A percentile compares a stretch with the other conserved stretches of the same genome.
These are phyloP conservation scores for Cutaneotrichosporon cutaneum DNA, from an alignment of 1,284 basidiomycete species.

Conservation along the genomic window DNA sequence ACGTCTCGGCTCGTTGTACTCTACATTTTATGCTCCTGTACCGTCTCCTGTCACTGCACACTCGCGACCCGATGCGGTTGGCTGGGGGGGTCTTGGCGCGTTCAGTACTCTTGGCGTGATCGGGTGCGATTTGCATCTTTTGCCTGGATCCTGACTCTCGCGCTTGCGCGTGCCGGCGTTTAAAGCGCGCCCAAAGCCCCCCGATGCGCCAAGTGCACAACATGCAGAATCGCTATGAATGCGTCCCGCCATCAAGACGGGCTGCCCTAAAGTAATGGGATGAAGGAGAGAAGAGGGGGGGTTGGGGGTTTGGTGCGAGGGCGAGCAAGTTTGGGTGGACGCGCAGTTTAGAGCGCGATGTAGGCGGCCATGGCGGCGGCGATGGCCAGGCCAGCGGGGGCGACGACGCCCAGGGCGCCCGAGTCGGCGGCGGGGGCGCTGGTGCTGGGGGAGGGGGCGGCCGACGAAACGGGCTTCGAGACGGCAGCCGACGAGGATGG, in stretches of 20 bases:
- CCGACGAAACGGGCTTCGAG: slow-evolving; percentile 7
- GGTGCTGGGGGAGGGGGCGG: slow-evolving; percentile 17
- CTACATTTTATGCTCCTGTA: neutral
- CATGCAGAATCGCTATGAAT: slow-evolving; percentile 7
- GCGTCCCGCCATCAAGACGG: slow-evolving; percentile 2
- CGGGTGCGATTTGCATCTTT: too few relatives aligned
- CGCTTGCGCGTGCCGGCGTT: too few relatives aligned
- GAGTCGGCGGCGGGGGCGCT: slow-evolving; percentile 17
- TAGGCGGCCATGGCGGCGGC: slow-evolving; percentile 30
- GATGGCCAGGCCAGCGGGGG: slow-evolving; percentile 27
- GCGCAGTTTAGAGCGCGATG: slow-evolving; percentile 28
- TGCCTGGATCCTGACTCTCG: too few relatives aligned
- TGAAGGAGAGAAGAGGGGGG: neutral
- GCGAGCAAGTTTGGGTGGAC: too few relatives aligned
- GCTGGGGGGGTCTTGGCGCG: too few relatives aligned
- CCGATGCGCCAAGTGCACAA: neutral
- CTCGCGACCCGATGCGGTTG: too few relatives aligned
- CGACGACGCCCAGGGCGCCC: slow-evolving; percentile 18
- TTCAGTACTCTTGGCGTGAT: too few relatives aligned
- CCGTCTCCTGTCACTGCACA: neutral
- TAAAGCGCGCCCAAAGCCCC: neutral
- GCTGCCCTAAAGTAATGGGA: neutral
- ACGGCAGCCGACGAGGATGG: slow-evolving; percentile 12
- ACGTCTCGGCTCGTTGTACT: neutral
- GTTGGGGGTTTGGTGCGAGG: neutral